Base-by-base conservation (phyloP, 371 early-diverging fungal species). In the Smittium culicis region DNA sequence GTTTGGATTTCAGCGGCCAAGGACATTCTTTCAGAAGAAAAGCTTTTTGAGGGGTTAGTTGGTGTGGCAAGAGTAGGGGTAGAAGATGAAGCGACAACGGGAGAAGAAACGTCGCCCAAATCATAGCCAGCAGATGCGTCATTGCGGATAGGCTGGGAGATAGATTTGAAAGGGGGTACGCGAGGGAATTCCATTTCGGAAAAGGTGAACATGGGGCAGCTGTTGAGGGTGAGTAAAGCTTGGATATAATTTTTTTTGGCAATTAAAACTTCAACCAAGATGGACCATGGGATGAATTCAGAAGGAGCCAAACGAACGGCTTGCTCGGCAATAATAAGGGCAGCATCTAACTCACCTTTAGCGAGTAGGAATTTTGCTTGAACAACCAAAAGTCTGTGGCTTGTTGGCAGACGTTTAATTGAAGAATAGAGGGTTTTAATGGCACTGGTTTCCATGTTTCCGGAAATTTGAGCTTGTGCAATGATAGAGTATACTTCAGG, bases 161-260 rank as follows among this genome's bases (percentile, higher is more conserved):
- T 20, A 66, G 54, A 31, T 61, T 67, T 54, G 2, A 31, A n/a
- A 29, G 31, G 71, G 3, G 77, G 77, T 87, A 94, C 90, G 31
- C 93, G 85, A 65, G 92, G 94, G 70, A 88, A 76, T 69, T 96
- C 96, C 34, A 86, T 82, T 70, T 93, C 93, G 65, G 84, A 85
- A 75, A 87, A 91, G 0, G 94, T 91, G 73, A 94, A 95, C 97
- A 96, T 96, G 2, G 97, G 97, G 73, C 97, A 96, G 2, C 93
- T 89, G 74, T 96, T 96, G 70, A 96, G 81, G 0, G 96, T 88
- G 70, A 96, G 81, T 29, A 96, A 79, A 11, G 97, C 97, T 86
- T 86, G 86, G 72, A 90, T 84, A 70, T 83, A 92, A 70, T 94
- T 91, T 32, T 83, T 86, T 34, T 88, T 70, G 54, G 91, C 90